phyloP scores from a whole-genome alignment of 768 basidiomycete genomes.

The Harrya chromipes region DNA sequence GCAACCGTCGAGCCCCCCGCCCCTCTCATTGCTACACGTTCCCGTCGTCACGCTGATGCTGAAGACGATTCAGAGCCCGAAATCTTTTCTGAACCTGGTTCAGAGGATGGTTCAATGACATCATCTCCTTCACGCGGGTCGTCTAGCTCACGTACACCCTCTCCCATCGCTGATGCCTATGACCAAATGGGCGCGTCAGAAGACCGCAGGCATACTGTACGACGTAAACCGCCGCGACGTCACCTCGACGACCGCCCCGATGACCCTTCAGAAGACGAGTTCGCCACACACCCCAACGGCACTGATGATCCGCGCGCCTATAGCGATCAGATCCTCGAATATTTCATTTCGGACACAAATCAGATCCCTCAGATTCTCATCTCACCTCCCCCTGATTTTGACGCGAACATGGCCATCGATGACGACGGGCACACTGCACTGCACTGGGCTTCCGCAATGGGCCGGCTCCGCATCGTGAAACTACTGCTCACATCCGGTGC shows the following conservation, averaged over 20 bases:
- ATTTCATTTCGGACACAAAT: conserved; percentile 96
- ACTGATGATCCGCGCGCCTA: conserved; percentile 63
- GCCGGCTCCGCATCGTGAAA: conserved; percentile 93
- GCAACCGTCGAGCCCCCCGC: conserved; percentile 15
- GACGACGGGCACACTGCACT: conserved; percentile 96
- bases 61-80: conserved; percentile 64
- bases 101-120: conserved; percentile 88
- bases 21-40: conserved; percentile 47
- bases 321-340: conserved; percentile 94
- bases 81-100: conserved; percentile 62
- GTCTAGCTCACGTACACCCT: conserved; percentile 91
- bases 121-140: conserved; percentile 85
- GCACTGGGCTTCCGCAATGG: conserved; percentile 99
- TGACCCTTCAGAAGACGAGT: conserved; percentile 44
- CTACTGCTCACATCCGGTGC: conserved; percentile 90
- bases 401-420: conserved; percentile 95
- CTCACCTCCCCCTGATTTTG: conserved; percentile 85
- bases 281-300: conserved; percentile 40
- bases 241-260: conserved; percentile 45
- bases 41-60: conserved; percentile 47
- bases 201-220: conserved; percentile 35
- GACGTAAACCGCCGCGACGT: conserved; percentile 49
- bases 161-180: conserved; percentile 61
- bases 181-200: conserved; percentile 26
- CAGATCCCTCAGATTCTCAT: conserved; percentile 87